Evolutionary conservation across 2,329 filamentous ascomycete genomes (phyloP).

Genomic region (Colletotrichum tropicicola): DNA sequence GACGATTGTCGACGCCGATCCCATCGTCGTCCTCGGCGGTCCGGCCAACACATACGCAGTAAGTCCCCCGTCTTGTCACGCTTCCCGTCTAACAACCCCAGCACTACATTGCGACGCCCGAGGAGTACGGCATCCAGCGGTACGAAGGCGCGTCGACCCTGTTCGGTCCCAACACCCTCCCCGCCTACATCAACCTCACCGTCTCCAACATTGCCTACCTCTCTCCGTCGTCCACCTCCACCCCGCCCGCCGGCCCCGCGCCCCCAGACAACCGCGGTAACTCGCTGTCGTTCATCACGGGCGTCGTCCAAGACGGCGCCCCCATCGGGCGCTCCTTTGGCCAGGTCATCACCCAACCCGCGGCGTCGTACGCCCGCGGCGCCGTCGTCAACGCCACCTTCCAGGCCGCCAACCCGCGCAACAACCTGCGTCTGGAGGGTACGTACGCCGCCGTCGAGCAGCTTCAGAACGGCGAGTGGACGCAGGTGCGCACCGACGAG

Average conservation of each 20-base stretch:
- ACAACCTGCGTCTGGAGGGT: conserved; percentile 80
- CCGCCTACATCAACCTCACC: conserved; percentile 88
- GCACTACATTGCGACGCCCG: conserved; percentile 81
- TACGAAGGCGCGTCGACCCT: conserved; percentile 97
- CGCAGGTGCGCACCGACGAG: conserved; percentile 72
- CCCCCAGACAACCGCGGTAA: conserved; percentile 82
- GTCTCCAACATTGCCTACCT: conserved; percentile 77
- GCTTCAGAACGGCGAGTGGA: conserved; percentile 63
- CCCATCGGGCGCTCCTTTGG: conserved; percentile 77
- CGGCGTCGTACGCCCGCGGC: conserved; percentile 66
- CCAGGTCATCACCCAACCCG: conserved; percentile 65
- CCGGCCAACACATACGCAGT: conserved; percentile 87
- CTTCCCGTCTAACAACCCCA: background rate
- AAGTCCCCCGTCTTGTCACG: conserved; percentile 40
- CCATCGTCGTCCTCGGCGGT: conserved; percentile 85
- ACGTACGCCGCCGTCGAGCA: conserved; percentile 84
- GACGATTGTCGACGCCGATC: conserved; percentile 57
- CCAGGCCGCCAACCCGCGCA: conserved; percentile 88
- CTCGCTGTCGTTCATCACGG: conserved; percentile 83
- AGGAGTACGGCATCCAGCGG: conserved; percentile 85
- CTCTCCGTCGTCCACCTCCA: conserved; percentile 52
- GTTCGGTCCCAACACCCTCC: conserved; percentile 82
- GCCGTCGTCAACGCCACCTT: conserved; percentile 74
- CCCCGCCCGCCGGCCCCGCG: conserved; percentile 62
- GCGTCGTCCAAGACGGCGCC: conserved; percentile 78